Conservation (phyloP, 805 yeast species). For the Maudiozyma barnettii region DNA sequence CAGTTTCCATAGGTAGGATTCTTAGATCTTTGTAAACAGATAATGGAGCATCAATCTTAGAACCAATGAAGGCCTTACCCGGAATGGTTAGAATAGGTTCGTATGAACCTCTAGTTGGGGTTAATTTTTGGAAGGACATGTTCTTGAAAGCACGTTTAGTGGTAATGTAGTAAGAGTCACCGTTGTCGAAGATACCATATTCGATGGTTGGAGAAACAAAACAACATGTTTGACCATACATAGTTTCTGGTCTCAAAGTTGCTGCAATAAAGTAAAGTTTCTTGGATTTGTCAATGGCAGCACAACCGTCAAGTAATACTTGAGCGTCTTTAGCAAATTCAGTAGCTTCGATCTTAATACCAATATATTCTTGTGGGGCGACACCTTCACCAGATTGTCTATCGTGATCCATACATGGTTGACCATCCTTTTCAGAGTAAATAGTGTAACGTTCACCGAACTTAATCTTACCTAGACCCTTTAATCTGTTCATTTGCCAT, state of each 20-base stretch:
- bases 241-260: conserved; percentile 95
- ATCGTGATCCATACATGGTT: conserved; percentile 99
- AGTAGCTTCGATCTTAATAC: conserved; percentile 74
- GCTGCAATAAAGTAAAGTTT: conserved; percentile 86
- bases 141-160: conserved; percentile 95
- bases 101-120: conserved; percentile 79
- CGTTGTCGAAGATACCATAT: conserved; percentile 86
- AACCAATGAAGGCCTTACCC: conserved; percentile 75
- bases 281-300: conserved; percentile 39
- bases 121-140: conserved; percentile 90
- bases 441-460: conserved; percentile 97
- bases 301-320: conserved; percentile 23
- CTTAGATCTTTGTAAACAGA: conserved; percentile 61
- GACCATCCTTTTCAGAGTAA: conserved; percentile 96
- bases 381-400: conserved; percentile 96
- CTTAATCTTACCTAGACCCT: conserved; percentile 81
- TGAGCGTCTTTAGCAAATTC: conserved; percentile 42
- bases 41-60: conserved; percentile 78
- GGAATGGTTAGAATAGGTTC: conserved; percentile 46
- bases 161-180: conserved; percentile 65
- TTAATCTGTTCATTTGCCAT: conserved; percentile 92
- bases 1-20: conserved; percentile 95
- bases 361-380: conserved; percentile 91
- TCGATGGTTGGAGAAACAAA: conserved; percentile 91
- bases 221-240: conserved; percentile 98